These are phyloP conservation scores for Xenoacremonium recifei DNA, from an alignment of 2,329 filamentous ascomycete species.

Conservation along the genomic window DNA sequence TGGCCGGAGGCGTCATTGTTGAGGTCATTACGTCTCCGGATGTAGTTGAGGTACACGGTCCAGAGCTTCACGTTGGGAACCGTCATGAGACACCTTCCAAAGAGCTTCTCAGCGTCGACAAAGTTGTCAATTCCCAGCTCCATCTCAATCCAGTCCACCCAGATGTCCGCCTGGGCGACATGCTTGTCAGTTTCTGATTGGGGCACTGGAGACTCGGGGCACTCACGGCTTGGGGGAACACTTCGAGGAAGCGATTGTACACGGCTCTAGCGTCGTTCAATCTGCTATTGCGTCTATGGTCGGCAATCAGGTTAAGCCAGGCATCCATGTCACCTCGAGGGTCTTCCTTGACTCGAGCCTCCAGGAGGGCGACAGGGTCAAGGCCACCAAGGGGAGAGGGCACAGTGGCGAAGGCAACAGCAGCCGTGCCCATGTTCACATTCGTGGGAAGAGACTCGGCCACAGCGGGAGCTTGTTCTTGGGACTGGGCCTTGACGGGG, in stretches of 20 bases:
- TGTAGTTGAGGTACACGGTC: slow-evolving; percentile 93
- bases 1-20: slow-evolving; percentile 71
- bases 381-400: slow-evolving; percentile 41
- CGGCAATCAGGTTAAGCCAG: slow-evolving; percentile 83
- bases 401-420: slow-evolving; percentile 20
- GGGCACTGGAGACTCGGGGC: neutral
- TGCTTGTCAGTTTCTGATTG: slow-evolving; percentile 28
- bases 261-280: slow-evolving; percentile 75
- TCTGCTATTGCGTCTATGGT: slow-evolving; percentile 79
- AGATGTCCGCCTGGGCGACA: slow-evolving; percentile 85
- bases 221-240: slow-evolving; percentile 91
- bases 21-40: slow-evolving; percentile 86
- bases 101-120: slow-evolving; percentile 76
- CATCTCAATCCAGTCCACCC: slow-evolving; percentile 85
- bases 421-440: slow-evolving; percentile 15
- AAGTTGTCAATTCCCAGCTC: slow-evolving; percentile 87
- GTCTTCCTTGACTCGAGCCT: slow-evolving; percentile 90
- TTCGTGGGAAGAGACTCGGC: slow-evolving; percentile 22
- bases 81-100: slow-evolving; percentile 73
- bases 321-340: slow-evolving; percentile 89
- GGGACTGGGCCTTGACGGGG: slow-evolving; percentile 11
- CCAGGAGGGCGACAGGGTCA: slow-evolving; percentile 76
- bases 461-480: slow-evolving; percentile 14
- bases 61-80: slow-evolving; percentile 85
- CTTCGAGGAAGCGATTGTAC: slow-evolving; percentile 82